Conservation (phyloP, 805 yeast species). For the Isabelozyma heimii region DNA sequence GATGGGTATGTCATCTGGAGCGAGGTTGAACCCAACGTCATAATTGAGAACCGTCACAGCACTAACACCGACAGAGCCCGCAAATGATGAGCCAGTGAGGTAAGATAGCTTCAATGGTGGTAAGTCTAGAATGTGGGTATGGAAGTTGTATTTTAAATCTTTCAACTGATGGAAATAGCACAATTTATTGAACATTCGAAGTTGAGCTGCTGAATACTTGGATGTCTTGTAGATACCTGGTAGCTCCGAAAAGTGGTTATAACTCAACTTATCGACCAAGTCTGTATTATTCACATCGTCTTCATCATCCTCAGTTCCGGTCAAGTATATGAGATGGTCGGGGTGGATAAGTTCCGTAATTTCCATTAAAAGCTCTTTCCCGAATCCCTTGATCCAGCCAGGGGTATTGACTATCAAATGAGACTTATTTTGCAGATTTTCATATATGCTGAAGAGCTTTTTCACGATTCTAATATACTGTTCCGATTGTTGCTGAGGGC, state of each 20-base stretch:
- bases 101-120: conserved; percentile 29
- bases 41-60: conserved; percentile 22
- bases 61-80: conserved; percentile 19
- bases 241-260: conserved; percentile 21
- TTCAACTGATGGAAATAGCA: conserved; percentile 50
- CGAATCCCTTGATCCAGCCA: conserved; percentile 91
- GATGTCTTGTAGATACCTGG: conserved; percentile 32
- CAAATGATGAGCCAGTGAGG: conserved; percentile 9
- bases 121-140: conserved; percentile 15
- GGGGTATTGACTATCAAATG: conserved; percentile 73
- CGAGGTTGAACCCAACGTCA: conserved; percentile 13
- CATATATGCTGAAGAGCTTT: conserved; percentile 36
- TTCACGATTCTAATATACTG: conserved; percentile 47
- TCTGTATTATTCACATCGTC: conserved; percentile 22
- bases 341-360: conserved; percentile 49
- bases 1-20: conserved; percentile 18
- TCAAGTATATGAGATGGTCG: conserved; percentile 53
- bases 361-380: conserved; percentile 59
- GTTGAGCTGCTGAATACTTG: conserved; percentile 48
- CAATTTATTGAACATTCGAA: conserved; percentile 50
- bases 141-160: conserved; percentile 16
- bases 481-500: conserved; percentile 67
- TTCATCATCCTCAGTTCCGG: conserved; percentile 16
- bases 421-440: conserved; percentile 17
- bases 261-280: conserved; percentile 22